These are phyloP conservation scores for Jatropha podagrica DNA, from an alignment of 441 rosid genomes.

Conservation along the genomic window DNA sequence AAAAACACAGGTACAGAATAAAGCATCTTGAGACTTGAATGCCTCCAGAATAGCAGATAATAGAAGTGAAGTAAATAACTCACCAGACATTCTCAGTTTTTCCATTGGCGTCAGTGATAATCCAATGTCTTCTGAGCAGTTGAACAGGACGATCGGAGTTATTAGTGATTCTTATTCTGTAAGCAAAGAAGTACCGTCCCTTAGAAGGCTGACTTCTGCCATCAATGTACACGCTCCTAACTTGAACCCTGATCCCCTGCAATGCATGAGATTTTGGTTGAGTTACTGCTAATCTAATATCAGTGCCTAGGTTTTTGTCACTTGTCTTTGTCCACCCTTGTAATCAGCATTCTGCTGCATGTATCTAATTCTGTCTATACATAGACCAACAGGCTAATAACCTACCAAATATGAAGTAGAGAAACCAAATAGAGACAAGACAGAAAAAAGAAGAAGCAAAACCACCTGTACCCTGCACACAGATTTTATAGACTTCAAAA, in stretches of 20 bases:
- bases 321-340: background rate
- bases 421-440: constrained; percentile 4
- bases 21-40: background rate
- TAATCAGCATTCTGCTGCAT: background rate
- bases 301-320: background rate
- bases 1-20: background rate
- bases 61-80: constrained; percentile 20
- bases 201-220: constrained; percentile 63
- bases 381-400: background rate
- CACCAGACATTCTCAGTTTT: constrained; percentile 68
- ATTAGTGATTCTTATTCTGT: constrained; percentile 64
- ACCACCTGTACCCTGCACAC: background rate
- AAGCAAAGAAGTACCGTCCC: constrained; percentile 70
- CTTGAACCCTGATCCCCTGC: constrained; percentile 72
- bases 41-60: background rate
- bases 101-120: constrained; percentile 61
- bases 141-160: constrained; percentile 71
- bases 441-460: background rate
- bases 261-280: constrained; percentile 5
- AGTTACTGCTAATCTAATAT: constrained; percentile 2
- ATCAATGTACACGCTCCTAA: constrained; percentile 69
- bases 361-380: background rate
- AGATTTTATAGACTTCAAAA: background rate
- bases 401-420: background rate
- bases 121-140: constrained; percentile 77